phyloP scores from a whole-genome alignment of 345 rosid genomes.

The Populus euphratica region DNA sequence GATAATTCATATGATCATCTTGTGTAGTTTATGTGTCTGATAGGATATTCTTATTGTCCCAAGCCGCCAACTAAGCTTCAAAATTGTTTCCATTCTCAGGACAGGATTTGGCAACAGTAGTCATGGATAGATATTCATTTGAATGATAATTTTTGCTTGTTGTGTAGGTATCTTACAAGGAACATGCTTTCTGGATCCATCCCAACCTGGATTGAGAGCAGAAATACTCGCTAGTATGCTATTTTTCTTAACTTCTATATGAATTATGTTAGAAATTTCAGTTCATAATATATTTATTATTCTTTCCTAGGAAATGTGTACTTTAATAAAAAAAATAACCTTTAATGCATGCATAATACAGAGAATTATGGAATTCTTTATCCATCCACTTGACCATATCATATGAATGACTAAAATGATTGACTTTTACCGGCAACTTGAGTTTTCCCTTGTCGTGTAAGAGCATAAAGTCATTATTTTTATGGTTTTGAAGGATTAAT shows the following conservation, averaged over 20 bases:
- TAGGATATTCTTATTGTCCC: too few species aligned
- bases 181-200: conserved; percentile 16
- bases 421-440: not conserved
- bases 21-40: not conserved
- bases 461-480: not conserved
- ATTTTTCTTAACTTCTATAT: not conserved
- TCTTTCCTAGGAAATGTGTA: not conserved
- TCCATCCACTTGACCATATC: not conserved
- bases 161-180: conserved; percentile 11
- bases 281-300: not conserved
- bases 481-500: not conserved
- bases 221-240: conserved; percentile 9
- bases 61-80: not conserved
- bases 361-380: not conserved
- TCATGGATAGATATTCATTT: not conserved
- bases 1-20: not conserved
- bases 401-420: not conserved
- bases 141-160: not conserved
- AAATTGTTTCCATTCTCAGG: not conserved
- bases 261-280: not conserved
- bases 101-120: not conserved
- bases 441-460: not conserved
- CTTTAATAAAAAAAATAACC: not conserved
- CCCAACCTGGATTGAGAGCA: conserved; percentile 5
- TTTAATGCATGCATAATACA: not conserved